Evolutionary conservation across 75 land plant species (phyloP).

Genomic region (Pinus albicaulis): DNA sequence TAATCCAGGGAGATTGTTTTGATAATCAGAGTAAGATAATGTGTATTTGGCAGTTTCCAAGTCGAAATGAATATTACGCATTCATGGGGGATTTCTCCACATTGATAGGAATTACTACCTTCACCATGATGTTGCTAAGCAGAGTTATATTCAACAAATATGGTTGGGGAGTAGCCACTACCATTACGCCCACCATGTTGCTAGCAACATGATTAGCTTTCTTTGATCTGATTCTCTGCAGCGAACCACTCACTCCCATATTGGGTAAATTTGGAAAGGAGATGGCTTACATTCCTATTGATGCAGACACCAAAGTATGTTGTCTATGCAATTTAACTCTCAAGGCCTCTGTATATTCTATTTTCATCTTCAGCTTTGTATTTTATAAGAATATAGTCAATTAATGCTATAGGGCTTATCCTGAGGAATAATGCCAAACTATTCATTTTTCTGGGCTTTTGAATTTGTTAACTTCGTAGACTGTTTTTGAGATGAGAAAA

Average conservation of each 20-base stretch:
- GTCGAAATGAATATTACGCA: conserved; percentile 96
- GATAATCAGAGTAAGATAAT: background rate
- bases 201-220: conserved; percentile 95
- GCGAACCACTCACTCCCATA: conserved; percentile 72
- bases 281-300: conserved; percentile 99
- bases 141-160: conserved; percentile 77
- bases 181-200: conserved; percentile 91
- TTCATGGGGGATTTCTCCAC: conserved; percentile 99
- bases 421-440: background rate
- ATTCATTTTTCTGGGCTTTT: too few relatives aligned
- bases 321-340: background rate
- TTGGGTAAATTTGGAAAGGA: conserved; percentile 89
- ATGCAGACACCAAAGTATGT: conserved; percentile 97
- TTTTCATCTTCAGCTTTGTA: background rate
- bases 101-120: conserved; percentile 92
- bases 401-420: background rate
- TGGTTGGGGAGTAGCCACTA: conserved; percentile 99
- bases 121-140: conserved; percentile 97
- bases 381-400: background rate
- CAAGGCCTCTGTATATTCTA: background rate
- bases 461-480: background rate
- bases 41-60: conserved; percentile 79
- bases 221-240: conserved; percentile 88
- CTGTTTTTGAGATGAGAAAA: too few relatives aligned
- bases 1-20: background rate